A percentile compares a stretch with the other conserved stretches of the same genome.
phyloP scores from a whole-genome alignment of 805 yeast genomes.

The Zygosaccharomyces kombuchaensis region DNA sequence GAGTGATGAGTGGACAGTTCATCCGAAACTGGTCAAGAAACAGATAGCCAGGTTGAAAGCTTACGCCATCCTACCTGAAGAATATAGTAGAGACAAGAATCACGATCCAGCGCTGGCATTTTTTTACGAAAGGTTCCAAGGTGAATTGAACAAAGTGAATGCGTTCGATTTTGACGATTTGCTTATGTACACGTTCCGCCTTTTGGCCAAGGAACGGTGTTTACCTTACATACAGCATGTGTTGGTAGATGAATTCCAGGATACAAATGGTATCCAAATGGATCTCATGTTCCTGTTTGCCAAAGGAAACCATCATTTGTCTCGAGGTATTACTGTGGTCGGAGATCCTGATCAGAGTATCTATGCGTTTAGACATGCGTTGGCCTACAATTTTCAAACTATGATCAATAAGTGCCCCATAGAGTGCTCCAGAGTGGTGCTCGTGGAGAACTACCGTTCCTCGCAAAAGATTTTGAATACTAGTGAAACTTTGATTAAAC shows the following conservation, averaged over 20 bases:
- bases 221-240: slow-evolving; percentile 58
- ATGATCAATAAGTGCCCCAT: slow-evolving; percentile 45
- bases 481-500: slow-evolving; percentile 62
- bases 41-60: slow-evolving; percentile 58
- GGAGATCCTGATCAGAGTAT: slow-evolving; percentile 98
- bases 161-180: slow-evolving; percentile 83
- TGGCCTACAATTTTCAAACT: slow-evolving; percentile 55
- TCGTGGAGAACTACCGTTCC: slow-evolving; percentile 78
- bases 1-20: slow-evolving; percentile 37
- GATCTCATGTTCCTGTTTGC: slow-evolving; percentile 57
- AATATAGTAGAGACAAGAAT: slow-evolving; percentile 30
- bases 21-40: slow-evolving; percentile 39
- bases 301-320: slow-evolving; percentile 36
- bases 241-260: slow-evolving; percentile 92
- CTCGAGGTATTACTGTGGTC: slow-evolving; percentile 71
- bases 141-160: slow-evolving; percentile 38
- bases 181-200: slow-evolving; percentile 48
- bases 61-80: slow-evolving; percentile 43
- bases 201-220: slow-evolving; percentile 44
- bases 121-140: slow-evolving; percentile 53
- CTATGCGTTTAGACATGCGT: slow-evolving; percentile 83
- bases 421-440: slow-evolving; percentile 36
- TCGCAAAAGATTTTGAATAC: slow-evolving; percentile 58
- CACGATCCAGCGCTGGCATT: slow-evolving; percentile 34
- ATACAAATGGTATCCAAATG: slow-evolving; percentile 75